Percentiles rank a stretch among this genome's conserved stretches.
Conservation (phyloP, 306 rosid genomes). For the Oxytropis ochrocephala region DNA sequence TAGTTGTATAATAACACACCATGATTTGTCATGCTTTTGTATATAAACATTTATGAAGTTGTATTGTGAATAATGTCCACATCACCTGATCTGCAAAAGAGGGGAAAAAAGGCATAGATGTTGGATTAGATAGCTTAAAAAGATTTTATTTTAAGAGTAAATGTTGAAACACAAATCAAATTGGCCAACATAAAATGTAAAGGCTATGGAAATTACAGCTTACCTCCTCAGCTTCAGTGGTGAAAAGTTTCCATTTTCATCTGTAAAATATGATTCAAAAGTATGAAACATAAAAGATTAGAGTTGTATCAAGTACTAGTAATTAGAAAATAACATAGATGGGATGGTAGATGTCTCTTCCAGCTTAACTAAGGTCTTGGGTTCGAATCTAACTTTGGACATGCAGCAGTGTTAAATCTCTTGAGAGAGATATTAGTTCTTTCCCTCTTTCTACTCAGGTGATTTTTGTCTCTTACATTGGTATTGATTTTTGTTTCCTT, state of each 20-base stretch:
- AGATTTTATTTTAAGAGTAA: background rate
- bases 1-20: slow-evolving; percentile 13
- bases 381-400: no score
- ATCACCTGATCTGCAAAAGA: slow-evolving; percentile 68
- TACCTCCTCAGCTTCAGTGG: slow-evolving; percentile 48
- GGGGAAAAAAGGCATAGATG: background rate
- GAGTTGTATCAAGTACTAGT: no score
- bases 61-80: slow-evolving; percentile 23
- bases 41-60: background rate
- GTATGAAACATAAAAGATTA: slow-evolving; percentile 9
- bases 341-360: no score
- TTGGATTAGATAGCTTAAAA: slow-evolving; percentile 16
- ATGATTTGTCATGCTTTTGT: background rate
- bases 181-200: background rate
- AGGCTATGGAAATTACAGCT: slow-evolving; percentile 6
- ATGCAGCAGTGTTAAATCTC: no score
- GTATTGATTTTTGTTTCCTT: no score
- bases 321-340: no score
- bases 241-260: slow-evolving; percentile 54
- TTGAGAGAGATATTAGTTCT: no score
- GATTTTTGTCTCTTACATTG: no score
- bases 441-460: no score
- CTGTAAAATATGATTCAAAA: slow-evolving; percentile 36
- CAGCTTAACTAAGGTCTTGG: no score
- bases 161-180: background rate